These are phyloP conservation scores for Phylloporus sp. DNA, from an alignment of 768 basidiomycete species.

Conservation along the genomic window DNA sequence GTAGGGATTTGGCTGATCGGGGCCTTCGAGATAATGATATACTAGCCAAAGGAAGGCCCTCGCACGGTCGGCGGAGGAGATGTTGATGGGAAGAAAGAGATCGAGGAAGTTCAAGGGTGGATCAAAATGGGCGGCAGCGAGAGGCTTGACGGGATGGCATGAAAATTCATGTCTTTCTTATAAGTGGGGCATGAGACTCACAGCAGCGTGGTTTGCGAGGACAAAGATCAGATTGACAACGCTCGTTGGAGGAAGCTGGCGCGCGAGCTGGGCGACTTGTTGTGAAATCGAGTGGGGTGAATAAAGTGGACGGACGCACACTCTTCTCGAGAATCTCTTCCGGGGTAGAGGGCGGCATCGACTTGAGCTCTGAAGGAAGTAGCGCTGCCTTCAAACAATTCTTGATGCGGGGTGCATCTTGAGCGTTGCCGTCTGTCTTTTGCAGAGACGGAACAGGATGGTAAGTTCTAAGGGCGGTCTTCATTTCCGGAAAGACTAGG, in stretches of 20 bases:
- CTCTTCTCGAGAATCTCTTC: slow-evolving; percentile 65
- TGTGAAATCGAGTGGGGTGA: slow-evolving; percentile 3
- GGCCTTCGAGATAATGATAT: slow-evolving; percentile 74
- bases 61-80: slow-evolving; percentile 70
- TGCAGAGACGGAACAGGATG: slow-evolving; percentile 86
- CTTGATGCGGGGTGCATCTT: slow-evolving; percentile 90
- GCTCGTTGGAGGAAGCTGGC: slow-evolving; percentile 72
- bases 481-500: slow-evolving; percentile 89
- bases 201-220: slow-evolving; percentile 71
- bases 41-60: slow-evolving; percentile 79
- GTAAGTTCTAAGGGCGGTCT: slow-evolving; percentile 83
- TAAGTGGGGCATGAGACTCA: slow-evolving; percentile 34
- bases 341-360: slow-evolving; percentile 64
- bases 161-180: slow-evolving; percentile 5
- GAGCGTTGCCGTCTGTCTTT: slow-evolving; percentile 81
- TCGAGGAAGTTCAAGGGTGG: slow-evolving; percentile 72
- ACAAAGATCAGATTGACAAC: slow-evolving; percentile 85
- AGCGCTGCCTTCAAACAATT: slow-evolving; percentile 81
- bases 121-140: slow-evolving; percentile 69
- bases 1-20: slow-evolving; percentile 65
- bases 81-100: slow-evolving; percentile 72
- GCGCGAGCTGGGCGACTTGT: slow-evolving; percentile 40
- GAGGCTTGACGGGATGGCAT: slow-evolving; percentile 39
- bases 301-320: slow-evolving; percentile 38
- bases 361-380: slow-evolving; percentile 62